Conservation (phyloP, 208 protist species). For the Sergeia podlipaevii region DNA sequence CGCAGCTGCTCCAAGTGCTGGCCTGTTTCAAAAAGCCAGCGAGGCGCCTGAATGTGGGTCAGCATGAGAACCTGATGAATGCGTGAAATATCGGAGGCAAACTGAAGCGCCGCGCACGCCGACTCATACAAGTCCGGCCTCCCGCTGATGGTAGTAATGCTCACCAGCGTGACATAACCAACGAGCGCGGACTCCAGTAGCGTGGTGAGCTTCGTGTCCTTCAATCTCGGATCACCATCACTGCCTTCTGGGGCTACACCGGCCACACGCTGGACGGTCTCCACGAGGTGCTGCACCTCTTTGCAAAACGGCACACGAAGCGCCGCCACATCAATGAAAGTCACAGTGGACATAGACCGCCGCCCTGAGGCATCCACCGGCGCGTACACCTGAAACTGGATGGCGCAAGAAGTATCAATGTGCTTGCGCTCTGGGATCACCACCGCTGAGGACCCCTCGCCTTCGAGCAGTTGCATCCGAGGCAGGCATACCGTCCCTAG, state of each 20-base stretch:
- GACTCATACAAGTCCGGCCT: slow-evolving; percentile 58
- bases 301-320: slow-evolving; percentile 56
- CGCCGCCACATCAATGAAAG: slow-evolving; percentile 83
- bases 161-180: slow-evolving; percentile 79
- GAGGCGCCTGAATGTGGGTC: slow-evolving; percentile 71
- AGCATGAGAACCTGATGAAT: slow-evolving; percentile 84
- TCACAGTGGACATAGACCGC: slow-evolving; percentile 82
- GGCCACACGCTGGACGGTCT: slow-evolving; percentile 60
- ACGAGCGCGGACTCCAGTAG: slow-evolving; percentile 73
- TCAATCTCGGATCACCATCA: slow-evolving; percentile 67
- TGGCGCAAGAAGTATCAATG: slow-evolving; percentile 69
- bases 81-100: slow-evolving; percentile 46
- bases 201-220: slow-evolving; percentile 63
- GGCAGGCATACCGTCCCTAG: slow-evolving; percentile 63
- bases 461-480: slow-evolving; percentile 64
- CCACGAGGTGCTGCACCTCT: slow-evolving; percentile 66
- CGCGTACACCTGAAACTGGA: slow-evolving; percentile 87
- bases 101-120: slow-evolving; percentile 56
- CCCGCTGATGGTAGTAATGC: slow-evolving; percentile 79
- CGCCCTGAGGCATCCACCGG: slow-evolving; percentile 56
- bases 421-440: slow-evolving; percentile 67
- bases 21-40: slow-evolving; percentile 77
- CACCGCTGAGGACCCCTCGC: slow-evolving; percentile 35
- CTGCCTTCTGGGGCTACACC: slow-evolving; percentile 33
- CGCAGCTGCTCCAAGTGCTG: slow-evolving; percentile 57